Evolutionary conservation across 2,329 filamentous ascomycete species (phyloP).

Genomic region (Aureobasidium lini): DNA sequence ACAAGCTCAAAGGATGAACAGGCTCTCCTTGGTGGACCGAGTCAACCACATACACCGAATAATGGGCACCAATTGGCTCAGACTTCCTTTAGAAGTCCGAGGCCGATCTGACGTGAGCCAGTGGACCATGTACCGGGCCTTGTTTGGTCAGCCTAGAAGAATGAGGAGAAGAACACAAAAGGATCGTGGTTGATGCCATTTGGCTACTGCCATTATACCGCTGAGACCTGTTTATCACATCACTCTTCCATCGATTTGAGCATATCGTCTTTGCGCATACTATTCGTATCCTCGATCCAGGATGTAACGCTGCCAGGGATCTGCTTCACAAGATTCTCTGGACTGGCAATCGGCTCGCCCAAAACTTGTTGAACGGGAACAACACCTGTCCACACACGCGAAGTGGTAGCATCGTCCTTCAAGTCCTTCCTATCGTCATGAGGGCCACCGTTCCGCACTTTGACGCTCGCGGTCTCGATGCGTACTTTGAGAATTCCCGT

Average conservation of each 20-base stretch:
- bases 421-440: slow-evolving; percentile 53
- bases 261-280: slow-evolving; percentile 13
- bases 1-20: slow-evolving; percentile 15
- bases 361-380: slow-evolving; percentile 56
- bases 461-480: slow-evolving; percentile 66
- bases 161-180: background rate
- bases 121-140: background rate
- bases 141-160: background rate
- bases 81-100: background rate
- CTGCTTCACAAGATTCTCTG: slow-evolving; percentile 50
- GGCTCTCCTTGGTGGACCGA: slow-evolving; percentile 22
- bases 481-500: slow-evolving; percentile 65
- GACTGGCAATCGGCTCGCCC: slow-evolving; percentile 55
- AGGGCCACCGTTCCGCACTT: slow-evolving; percentile 60
- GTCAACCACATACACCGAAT: slow-evolving; percentile 26
- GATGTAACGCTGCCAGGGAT: slow-evolving; percentile 56
- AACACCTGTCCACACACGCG: slow-evolving; percentile 53
- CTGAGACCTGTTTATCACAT: background rate
- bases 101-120: background rate
- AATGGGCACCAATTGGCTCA: slow-evolving; percentile 18
- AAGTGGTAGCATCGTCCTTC: slow-evolving; percentile 41
- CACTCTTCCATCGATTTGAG: background rate
- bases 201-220: background rate
- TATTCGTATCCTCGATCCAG: slow-evolving; percentile 45
- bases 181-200: background rate